Base-by-base conservation (phyloP, 805 yeast genomes). In the Diddensiella santjacobensis region DNA sequence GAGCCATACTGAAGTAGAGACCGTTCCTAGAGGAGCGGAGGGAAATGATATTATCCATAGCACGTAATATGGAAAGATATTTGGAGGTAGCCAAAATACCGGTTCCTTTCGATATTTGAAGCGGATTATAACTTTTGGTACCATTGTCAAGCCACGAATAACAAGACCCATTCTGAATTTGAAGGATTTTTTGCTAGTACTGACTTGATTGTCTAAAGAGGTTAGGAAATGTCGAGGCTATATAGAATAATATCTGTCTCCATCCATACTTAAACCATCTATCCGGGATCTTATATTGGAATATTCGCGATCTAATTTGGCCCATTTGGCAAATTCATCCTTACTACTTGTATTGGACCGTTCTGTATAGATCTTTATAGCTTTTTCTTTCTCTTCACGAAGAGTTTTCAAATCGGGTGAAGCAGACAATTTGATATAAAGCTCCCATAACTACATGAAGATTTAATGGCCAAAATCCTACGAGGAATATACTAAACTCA, bases 321-420 rank as follows among this genome's bases (percentile, higher is more conserved):
- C 95, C 98, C 98, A 93, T 60, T 79, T 83, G 23, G 97, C 96
- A 65, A 91, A 93, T 59, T 93, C 82, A 63, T 93, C 97, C 65
- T 91, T 96, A 1, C 97, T 91, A 47, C 87, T 79, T 6, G 89
- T 77, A 2, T 72, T 53, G 24, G 78, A 71, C 52, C 88, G 76
- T 57, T 81, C 79, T 11, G 69, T 71, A 55, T 77, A 71, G 19
- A 80, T 60, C 17, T 68, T 64, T 13, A 65, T 62, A 43, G 81
- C 76, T 53, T 84, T 77, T 5, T 60, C 56, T 46, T 74, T 70
- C 45, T 70, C 58, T 2, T 53, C 48, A 13, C 63, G 58, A 22
- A 75, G 58, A 33, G 62, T 54, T 13, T 60, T 50, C 29, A 68
- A 56, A 10, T 60, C 53, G 11, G 63, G 55, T 49, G 71, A 68